A percentile compares a stretch with the other conserved stretches of the same genome.
Evolutionary conservation across 257 asterid species (phyloP).

Genomic region (Solanum tarijense): DNA sequence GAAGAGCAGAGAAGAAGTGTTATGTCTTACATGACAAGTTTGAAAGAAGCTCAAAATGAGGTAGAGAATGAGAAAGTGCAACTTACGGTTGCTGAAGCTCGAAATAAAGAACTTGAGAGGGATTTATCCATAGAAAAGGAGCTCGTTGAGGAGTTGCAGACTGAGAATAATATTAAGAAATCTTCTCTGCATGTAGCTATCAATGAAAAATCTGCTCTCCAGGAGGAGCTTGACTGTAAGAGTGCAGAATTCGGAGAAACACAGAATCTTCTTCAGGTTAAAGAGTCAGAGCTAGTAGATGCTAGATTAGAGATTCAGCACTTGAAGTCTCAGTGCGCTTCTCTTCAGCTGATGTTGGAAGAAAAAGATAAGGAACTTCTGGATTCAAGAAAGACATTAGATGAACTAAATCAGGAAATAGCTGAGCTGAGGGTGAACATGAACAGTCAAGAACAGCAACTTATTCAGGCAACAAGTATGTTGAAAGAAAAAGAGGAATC

Average conservation of each 20-base stretch:
- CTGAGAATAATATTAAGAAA: constrained; percentile 40
- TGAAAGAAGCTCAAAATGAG: constrained; percentile 62
- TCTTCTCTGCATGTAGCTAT: constrained; percentile 37
- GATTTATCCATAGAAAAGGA: constrained; percentile 58
- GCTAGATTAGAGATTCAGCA: constrained; percentile 63
- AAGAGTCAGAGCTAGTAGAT: constrained; percentile 72
- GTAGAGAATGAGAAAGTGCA: constrained; percentile 58
- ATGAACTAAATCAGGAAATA: constrained; percentile 46
- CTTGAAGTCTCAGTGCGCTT: constrained; percentile 46
- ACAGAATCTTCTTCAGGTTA: constrained; percentile 38
- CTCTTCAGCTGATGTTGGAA: constrained; percentile 44
- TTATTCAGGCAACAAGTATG: constrained; percentile 29
- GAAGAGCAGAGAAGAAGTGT: constrained; percentile 47
- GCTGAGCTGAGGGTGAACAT: constrained; percentile 33
- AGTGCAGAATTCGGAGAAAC: constrained; percentile 38
- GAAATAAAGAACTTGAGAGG: constrained; percentile 50
- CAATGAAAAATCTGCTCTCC: constrained; percentile 33
- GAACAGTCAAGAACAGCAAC: constrained; percentile 45
- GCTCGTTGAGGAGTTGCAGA: constrained; percentile 40
- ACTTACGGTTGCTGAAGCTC: constrained; percentile 54
- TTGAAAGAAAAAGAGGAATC: constrained; percentile 60
- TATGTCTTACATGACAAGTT: constrained; percentile 38
- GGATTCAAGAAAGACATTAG: constrained; percentile 34
- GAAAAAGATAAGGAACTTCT: constrained; percentile 54
- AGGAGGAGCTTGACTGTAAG: constrained; percentile 40